Conservation (phyloP, 768 basidiomycete genomes). For the Lepiota venenata region DNA sequence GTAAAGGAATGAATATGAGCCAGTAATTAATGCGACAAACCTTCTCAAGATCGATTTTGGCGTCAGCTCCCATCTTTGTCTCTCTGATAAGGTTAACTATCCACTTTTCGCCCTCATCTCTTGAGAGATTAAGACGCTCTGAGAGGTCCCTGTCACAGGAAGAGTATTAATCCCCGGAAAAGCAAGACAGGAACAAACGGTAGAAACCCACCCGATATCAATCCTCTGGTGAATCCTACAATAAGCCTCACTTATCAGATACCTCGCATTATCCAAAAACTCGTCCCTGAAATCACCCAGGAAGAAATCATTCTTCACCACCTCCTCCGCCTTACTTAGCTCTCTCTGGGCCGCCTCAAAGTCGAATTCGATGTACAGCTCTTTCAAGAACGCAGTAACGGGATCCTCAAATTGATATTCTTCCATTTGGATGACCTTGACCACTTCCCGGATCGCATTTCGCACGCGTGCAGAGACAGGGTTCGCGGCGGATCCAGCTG, state of each 20-base stretch:
- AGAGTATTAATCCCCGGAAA: background rate
- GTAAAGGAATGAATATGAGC: background rate
- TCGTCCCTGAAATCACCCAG: conserved; percentile 86
- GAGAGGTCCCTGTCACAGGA: conserved; percentile 70
- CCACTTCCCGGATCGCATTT: conserved; percentile 86
- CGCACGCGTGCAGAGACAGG: conserved; percentile 70
- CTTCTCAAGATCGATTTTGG: conserved; percentile 97
- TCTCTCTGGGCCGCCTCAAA: conserved; percentile 92
- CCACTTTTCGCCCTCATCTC: conserved; percentile 98
- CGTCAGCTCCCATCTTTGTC: conserved; percentile 94
- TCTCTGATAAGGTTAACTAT: conserved; percentile 99
- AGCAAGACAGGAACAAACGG: background rate
- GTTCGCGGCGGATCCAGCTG: conserved; percentile 35
- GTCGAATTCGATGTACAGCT: conserved; percentile 94
- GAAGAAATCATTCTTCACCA: conserved; percentile 94
- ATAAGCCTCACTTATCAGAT: conserved; percentile 95
- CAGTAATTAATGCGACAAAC: conserved; percentile 33
- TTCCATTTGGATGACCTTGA: conserved; percentile 92
- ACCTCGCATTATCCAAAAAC: conserved; percentile 95
- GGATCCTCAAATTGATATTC: conserved; percentile 97
- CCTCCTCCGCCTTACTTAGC: conserved; percentile 71
- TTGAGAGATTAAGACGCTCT: conserved; percentile 88
- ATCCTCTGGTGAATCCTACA: conserved; percentile 95
- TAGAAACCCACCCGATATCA: conserved; percentile 61
- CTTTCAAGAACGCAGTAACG: conserved; percentile 88